Evolutionary conservation across 2,329 filamentous ascomycete species (phyloP).

Genomic region (Chaetomiaceae sp.): DNA sequence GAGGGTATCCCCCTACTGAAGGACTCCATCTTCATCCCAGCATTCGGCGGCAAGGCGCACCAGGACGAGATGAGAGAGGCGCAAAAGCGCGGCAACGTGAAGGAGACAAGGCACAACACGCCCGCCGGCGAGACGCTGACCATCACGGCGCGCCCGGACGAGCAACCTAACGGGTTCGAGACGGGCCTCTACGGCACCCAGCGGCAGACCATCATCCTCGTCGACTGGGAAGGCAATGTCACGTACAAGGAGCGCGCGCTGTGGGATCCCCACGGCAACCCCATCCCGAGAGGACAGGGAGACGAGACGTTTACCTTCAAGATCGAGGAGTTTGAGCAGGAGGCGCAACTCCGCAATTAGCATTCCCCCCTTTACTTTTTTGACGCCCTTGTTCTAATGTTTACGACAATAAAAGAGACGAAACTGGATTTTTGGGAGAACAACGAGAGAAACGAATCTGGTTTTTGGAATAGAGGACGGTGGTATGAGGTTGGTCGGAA

Average conservation of each 20-base stretch:
- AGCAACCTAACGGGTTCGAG: conserved; percentile 40
- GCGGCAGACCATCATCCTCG: conserved; percentile 56
- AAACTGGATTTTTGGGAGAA: no score
- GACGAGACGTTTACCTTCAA: conserved; percentile 53
- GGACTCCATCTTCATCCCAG: conserved; percentile 57
- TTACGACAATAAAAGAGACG: no score
- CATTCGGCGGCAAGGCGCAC: conserved; percentile 48
- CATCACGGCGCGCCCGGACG: conserved; percentile 36
- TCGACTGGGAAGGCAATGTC: conserved; percentile 59
- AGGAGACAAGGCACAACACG: conserved; percentile 29
- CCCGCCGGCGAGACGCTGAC: conserved; percentile 32
- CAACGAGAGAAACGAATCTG: background rate
- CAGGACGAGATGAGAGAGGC: conserved; percentile 42
- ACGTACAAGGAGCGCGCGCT: conserved; percentile 55
- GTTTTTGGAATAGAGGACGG: background rate
- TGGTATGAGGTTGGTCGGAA: background rate
- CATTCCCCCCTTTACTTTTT: background rate
- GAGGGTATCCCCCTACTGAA: conserved; percentile 50
- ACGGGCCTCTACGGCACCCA: conserved; percentile 62
- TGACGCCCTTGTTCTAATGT: no score
- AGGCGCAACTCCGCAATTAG: conserved; percentile 10
- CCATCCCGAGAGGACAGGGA: conserved; percentile 48
- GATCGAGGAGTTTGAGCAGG: conserved; percentile 48
- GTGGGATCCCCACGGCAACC: conserved; percentile 54
- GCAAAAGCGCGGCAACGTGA: conserved; percentile 29